Conservation (phyloP, 495 filamentous ascomycete species). For the Neurospora sp. region DNA sequence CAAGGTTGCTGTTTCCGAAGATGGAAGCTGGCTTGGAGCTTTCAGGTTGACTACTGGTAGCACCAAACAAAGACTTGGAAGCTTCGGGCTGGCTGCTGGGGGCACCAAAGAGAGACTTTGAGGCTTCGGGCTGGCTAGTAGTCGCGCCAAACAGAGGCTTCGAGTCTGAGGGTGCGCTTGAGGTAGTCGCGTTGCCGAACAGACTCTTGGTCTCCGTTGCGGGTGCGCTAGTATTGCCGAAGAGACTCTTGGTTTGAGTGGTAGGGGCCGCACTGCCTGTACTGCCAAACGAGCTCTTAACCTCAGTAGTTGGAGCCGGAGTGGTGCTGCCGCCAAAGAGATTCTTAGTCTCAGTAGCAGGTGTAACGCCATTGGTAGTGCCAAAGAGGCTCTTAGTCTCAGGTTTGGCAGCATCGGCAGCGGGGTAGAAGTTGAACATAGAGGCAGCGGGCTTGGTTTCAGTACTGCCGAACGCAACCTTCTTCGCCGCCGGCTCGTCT, state of each 20-base stretch:
- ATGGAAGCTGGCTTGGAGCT: slow-evolving; percentile 4
- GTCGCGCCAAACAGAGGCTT: slow-evolving; percentile 13
- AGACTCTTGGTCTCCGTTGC: slow-evolving; percentile 1
- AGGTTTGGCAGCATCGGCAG: slow-evolving; percentile 10
- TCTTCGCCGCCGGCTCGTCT: slow-evolving; percentile 14
- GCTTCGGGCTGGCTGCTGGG: slow-evolving; percentile 4
- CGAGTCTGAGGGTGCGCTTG: slow-evolving; percentile 11
- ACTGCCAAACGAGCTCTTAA: slow-evolving; percentile 12
- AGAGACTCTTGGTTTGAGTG: slow-evolving; percentile 15
- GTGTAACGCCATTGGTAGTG: slow-evolving; percentile 1
- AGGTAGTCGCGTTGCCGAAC: slow-evolving; percentile 5
- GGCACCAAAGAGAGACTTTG: slow-evolving; percentile 16
- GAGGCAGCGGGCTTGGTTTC: slow-evolving; percentile 18
- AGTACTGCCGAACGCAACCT: slow-evolving; percentile 12
- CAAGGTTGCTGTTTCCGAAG: slow-evolving; percentile 9
- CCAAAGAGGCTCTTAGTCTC: slow-evolving; percentile 13
- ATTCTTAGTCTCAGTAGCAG: slow-evolving; percentile 7
- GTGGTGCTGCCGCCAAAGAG: slow-evolving; percentile 10
- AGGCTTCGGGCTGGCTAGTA: slow-evolving; percentile 3
- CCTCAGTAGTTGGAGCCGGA: slow-evolving; percentile 5
- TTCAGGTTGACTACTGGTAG: slow-evolving; percentile 3
- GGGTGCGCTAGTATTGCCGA: slow-evolving; percentile 4
- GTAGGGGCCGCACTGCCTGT: slow-evolving; percentile 4
- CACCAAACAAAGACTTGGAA: slow-evolving; percentile 16
- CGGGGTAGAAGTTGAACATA: slow-evolving; percentile 13